These are phyloP conservation scores for Penicillium pulvis DNA, from an alignment of 495 filamentous ascomycete species.

Conservation along the genomic window DNA sequence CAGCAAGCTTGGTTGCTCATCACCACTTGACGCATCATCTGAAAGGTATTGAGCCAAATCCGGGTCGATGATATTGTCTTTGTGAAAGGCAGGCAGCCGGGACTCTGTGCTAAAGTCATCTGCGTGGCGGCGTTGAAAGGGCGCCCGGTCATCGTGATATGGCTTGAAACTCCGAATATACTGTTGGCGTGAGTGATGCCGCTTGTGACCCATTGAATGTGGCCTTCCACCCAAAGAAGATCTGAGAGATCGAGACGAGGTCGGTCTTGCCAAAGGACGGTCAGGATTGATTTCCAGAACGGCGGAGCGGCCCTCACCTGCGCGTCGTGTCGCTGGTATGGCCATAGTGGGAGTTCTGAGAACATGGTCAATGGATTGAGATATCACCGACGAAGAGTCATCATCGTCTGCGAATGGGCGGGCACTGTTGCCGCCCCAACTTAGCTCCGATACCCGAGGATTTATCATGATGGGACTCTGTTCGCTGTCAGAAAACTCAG, in stretches of 20 bases:
- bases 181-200: conserved; percentile 86
- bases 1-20: conserved; percentile 87
- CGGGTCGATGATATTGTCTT: conserved; percentile 97
- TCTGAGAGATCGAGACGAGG: conserved; percentile 91
- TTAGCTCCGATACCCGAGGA: conserved; percentile 40
- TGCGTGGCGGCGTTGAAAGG: conserved; percentile 75
- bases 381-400: conserved; percentile 47
- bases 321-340: conserved; percentile 82
- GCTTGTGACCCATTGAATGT: conserved; percentile 75
- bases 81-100: conserved; percentile 88
- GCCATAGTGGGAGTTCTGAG: conserved; percentile 69
- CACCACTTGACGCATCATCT: conserved; percentile 88
- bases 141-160: conserved; percentile 76
- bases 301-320: conserved; percentile 79
- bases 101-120: conserved; percentile 65
- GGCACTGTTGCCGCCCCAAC: conserved; percentile 27
- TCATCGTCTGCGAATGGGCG: conserved; percentile 42
- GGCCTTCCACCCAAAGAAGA: conserved; percentile 63
- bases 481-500: conserved; percentile 82
- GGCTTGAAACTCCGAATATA: conserved; percentile 59
- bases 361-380: conserved; percentile 50
- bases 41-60: conserved; percentile 95
- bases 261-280: conserved; percentile 72
- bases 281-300: conserved; percentile 88
- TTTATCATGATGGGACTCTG: conserved; percentile 49